phyloP scores from a whole-genome alignment of 2,329 filamentous ascomycete genomes.

The Ophiosphaerella herpotricha region DNA sequence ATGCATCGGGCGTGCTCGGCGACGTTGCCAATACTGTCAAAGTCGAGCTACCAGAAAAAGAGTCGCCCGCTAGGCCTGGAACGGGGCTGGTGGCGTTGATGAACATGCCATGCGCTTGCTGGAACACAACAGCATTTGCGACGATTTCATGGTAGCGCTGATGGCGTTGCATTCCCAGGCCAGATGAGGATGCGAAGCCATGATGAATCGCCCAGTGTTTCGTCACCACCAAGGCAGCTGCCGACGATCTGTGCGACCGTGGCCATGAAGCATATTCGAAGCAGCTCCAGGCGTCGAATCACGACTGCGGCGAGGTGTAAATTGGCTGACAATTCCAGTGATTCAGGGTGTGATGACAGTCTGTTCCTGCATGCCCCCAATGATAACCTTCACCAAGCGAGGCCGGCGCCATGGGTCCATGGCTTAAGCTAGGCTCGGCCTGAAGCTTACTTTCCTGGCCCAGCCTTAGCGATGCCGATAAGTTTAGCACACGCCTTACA shows the following conservation, averaged over 20 bases:
- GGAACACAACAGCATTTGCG: conserved; percentile 9
- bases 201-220: conserved; percentile 25
- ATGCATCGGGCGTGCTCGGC: conserved; percentile 9
- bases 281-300: conserved; percentile 1
- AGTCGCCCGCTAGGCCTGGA: conserved; percentile 2
- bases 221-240: neutral
- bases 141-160: conserved; percentile 3
- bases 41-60: conserved; percentile 12
- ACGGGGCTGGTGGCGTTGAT: conserved; percentile 11
- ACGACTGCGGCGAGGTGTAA: neutral
- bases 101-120: conserved; percentile 14
- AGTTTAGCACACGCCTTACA: conserved; percentile 28
- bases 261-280: conserved; percentile 1
- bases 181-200: conserved; percentile 1
- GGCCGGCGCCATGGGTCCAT: conserved; percentile 19
- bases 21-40: conserved; percentile 15
- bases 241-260: conserved; percentile 1
- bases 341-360: neutral
- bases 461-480: conserved; percentile 15
- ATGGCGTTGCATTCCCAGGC: conserved; percentile 3
- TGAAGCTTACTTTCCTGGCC: conserved; percentile 17
- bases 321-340: too few relatives aligned
- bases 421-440: conserved; percentile 9
- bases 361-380: conserved; percentile 23
- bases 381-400: conserved; percentile 17